Conservation (phyloP, 2,329 filamentous ascomycete genomes). For the Aspergillus hortae region DNA sequence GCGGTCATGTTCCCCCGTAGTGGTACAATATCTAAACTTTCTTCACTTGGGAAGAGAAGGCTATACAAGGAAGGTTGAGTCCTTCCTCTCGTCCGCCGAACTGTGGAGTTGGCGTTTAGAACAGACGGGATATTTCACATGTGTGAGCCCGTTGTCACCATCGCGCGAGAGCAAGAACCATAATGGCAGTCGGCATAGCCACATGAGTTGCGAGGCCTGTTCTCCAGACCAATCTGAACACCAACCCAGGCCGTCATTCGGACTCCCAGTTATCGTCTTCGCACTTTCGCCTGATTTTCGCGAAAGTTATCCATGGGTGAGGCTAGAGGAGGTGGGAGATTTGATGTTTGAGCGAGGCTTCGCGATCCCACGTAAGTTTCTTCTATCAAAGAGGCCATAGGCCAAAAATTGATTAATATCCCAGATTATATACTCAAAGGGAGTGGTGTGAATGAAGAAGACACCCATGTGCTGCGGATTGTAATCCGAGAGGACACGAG, state of each 20-base stretch:
- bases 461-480: conserved; percentile 61
- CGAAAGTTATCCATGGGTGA: neutral
- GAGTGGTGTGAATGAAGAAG: conserved; percentile 53
- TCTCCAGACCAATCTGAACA: neutral
- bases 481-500: conserved; percentile 54
- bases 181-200: neutral
- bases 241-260: neutral
- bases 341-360: neutral
- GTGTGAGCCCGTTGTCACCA: neutral
- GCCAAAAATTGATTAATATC: neutral
- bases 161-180: neutral
- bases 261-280: neutral
- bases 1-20: conserved; percentile 61
- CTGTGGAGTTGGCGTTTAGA: neutral
- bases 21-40: conserved; percentile 66
- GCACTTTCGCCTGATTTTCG: neutral
- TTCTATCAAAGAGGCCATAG: neutral
- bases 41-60: conserved; percentile 63
- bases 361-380: neutral
- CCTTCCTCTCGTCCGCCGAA: neutral
- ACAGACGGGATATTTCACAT: neutral
- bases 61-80: conserved; percentile 35
- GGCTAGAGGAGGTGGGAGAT: neutral
- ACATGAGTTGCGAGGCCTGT: neutral
- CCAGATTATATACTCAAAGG: neutral